Evolutionary conservation across 345 rosid genomes (phyloP).

Genomic region (Nephelium lappaceum): DNA sequence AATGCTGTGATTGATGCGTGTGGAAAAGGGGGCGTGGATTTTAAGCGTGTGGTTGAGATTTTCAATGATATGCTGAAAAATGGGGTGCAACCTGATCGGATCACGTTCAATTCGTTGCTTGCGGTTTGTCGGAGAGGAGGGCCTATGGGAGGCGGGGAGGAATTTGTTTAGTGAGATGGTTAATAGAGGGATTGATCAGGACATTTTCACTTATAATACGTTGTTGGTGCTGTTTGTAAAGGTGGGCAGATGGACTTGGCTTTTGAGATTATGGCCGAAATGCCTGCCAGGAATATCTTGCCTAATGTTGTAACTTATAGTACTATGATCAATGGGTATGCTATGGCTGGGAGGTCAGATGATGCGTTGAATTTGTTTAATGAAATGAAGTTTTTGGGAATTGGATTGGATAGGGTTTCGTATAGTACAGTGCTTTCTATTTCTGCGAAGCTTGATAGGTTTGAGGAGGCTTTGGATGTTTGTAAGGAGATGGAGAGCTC

Average conservation of each 20-base stretch:
- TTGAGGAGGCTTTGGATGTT: constrained; percentile 73
- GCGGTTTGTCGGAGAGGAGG: no score
- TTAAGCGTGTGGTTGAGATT: constrained; percentile 54
- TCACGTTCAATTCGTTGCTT: no score
- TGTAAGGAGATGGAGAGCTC: constrained; percentile 77
- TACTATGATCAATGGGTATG: constrained; percentile 87
- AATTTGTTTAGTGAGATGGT: no score
- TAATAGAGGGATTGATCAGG: no score
- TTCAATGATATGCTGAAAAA: no score
- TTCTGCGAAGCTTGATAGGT: constrained; percentile 77
- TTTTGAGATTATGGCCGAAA: constrained; percentile 67
- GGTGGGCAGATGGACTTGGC: constrained; percentile 90
- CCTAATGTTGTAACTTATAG: constrained; percentile 94
- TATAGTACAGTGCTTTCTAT: constrained; percentile 80
- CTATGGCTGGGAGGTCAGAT: constrained; percentile 72
- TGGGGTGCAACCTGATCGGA: no score
- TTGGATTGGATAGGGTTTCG: constrained; percentile 76
- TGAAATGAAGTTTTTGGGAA: constrained; percentile 74
- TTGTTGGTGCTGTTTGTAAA: constrained; percentile 86
- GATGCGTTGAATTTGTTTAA: no score
- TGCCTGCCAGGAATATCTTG: constrained; percentile 68
- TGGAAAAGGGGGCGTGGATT: constrained; percentile 88
- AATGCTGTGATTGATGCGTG: constrained; percentile 94
- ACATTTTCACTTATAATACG: constrained; percentile 80
- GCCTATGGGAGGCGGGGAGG: no score